Evolutionary conservation across 2,329 filamentous ascomycete genomes (phyloP).

Genomic region (Geoglossum cookeanum): DNA sequence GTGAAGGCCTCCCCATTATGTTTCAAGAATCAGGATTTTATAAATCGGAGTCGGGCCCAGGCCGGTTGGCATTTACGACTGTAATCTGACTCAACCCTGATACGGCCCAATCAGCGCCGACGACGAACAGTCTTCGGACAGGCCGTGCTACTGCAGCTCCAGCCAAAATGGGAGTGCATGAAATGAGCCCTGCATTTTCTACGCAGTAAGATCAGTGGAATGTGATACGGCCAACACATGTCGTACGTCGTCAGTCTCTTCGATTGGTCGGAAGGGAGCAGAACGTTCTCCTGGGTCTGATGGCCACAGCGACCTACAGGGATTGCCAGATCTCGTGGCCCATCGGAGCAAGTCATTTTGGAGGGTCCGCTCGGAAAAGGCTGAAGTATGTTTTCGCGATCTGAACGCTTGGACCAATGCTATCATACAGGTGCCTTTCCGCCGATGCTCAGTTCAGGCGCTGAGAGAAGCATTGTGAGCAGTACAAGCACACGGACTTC

Average conservation of each 20-base stretch:
- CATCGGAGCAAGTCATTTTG: neutral
- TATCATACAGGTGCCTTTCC: neutral
- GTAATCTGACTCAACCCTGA: neutral
- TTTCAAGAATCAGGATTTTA: conserved; percentile 1
- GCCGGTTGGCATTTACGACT: neutral
- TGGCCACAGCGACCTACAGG: neutral
- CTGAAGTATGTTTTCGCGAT: neutral
- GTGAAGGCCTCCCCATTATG: neutral
- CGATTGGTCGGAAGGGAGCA: neutral
- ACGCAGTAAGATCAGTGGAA: conserved; percentile 1
- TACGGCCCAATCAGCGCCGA: neutral
- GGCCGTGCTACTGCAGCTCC: neutral
- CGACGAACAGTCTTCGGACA: neutral
- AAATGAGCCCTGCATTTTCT: neutral
- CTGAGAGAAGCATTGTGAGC: neutral
- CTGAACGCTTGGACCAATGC: neutral
- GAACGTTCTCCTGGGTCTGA: neutral
- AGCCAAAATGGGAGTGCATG: neutral
- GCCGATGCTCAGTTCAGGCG: neutral
- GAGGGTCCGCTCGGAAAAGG: conserved; percentile 1
- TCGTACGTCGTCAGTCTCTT: neutral
- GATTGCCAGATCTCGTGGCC: neutral
- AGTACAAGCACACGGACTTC: too few species aligned
- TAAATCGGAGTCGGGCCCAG: neutral
- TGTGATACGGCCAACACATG: neutral